Conservation (phyloP, 108 stramenopile genomes). For the Stephanodiscus minutulus region DNA sequence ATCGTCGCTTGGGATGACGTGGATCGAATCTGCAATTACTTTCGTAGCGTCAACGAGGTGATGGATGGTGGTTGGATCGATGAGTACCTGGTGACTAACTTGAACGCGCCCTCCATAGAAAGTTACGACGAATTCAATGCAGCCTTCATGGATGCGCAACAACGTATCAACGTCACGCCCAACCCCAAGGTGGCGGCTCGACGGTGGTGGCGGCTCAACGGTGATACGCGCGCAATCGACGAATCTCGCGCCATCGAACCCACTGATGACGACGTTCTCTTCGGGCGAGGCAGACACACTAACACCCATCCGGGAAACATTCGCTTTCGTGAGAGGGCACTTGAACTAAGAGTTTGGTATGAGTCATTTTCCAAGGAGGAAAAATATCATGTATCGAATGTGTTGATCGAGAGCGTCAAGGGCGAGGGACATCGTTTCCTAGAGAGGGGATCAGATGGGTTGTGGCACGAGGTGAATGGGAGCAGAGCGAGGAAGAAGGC, state of each 20-base stretch:
- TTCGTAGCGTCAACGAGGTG: neutral
- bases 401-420: constrained; percentile 40
- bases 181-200: too few relatives aligned
- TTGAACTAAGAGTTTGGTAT: constrained; percentile 21
- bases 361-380: constrained; percentile 27
- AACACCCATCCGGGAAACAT: constrained; percentile 72
- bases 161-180: too few relatives aligned
- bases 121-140: constrained; percentile 4
- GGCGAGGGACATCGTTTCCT: constrained; percentile 32
- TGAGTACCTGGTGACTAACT: constrained; percentile 8
- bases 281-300: constrained; percentile 70
- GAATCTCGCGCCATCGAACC: too few relatives aligned
- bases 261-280: constrained; percentile 74
- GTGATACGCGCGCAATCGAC: too few relatives aligned
- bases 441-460: constrained; percentile 40
- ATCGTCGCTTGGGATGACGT: constrained; percentile 18
- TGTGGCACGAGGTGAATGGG: constrained; percentile 46
- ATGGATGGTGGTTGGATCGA: constrained; percentile 1
- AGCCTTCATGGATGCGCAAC: too few relatives aligned
- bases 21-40: constrained; percentile 11
- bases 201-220: too few relatives aligned
- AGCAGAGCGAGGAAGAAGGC: constrained; percentile 47
- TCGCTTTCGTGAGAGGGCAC: constrained; percentile 51
- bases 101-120: constrained; percentile 7
- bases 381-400: constrained; percentile 28